These are phyloP conservation scores for Aphanomyces cochlioides DNA, from an alignment of 352 stramenopile genomes.

Conservation along the genomic window DNA sequence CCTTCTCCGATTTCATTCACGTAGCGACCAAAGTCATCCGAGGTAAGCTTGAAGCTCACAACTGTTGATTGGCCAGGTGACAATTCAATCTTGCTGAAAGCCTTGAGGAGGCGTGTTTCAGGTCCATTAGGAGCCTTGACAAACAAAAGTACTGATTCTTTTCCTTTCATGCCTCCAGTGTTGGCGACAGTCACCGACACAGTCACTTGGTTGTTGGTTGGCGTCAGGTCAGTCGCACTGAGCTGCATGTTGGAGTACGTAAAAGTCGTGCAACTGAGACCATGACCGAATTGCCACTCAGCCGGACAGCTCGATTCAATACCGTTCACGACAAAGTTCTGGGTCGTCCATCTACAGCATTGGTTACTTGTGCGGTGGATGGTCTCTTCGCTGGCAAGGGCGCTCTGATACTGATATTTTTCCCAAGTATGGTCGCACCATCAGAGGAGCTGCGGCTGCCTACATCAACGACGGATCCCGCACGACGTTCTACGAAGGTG, in stretches of 20 bases:
- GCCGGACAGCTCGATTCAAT: slow-evolving; percentile 30
- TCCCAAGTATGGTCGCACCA: too few relatives aligned
- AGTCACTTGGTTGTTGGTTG: slow-evolving; percentile 30
- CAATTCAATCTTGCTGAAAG: slow-evolving; percentile 69
- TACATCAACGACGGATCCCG: too few relatives aligned
- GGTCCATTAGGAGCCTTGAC: slow-evolving; percentile 59
- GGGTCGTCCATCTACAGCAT: too few relatives aligned
- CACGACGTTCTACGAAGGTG: too few relatives aligned
- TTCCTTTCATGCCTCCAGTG: slow-evolving; percentile 53
- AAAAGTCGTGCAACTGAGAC: slow-evolving; percentile 67
- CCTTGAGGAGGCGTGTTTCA: slow-evolving; percentile 75
- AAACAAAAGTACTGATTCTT: slow-evolving; percentile 74
- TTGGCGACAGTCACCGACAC: slow-evolving; percentile 45
- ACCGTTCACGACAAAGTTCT: neutral
- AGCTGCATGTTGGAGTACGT: slow-evolving; percentile 44
- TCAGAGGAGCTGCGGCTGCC: too few relatives aligned
- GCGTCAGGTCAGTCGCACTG: slow-evolving; percentile 36
- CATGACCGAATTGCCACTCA: slow-evolving; percentile 73
- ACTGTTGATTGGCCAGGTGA: slow-evolving; percentile 41
- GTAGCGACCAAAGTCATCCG: slow-evolving; percentile 57
- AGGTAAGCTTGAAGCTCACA: slow-evolving; percentile 41
- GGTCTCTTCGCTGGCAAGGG: too few relatives aligned
- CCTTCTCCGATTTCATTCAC: slow-evolving; percentile 52
- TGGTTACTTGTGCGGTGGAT: too few relatives aligned
- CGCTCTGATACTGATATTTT: too few relatives aligned